These are phyloP conservation scores for Grifola frondosa DNA, from an alignment of 1,284 basidiomycete species.

Conservation along the genomic window DNA sequence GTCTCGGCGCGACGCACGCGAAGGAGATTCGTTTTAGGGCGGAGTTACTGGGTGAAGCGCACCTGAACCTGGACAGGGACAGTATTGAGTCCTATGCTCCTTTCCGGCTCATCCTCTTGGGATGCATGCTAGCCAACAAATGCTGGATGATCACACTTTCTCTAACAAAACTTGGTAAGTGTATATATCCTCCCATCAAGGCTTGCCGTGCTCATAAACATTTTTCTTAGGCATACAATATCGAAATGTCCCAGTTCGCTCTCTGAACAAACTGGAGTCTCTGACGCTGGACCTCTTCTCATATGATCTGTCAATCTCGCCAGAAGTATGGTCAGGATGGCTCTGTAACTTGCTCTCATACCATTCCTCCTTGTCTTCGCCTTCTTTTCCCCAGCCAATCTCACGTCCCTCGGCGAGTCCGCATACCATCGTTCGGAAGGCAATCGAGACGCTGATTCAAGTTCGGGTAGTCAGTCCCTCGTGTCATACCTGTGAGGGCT, in stretches of 20 bases:
- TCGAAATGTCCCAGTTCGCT: constrained; percentile 68
- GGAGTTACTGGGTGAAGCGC: constrained; percentile 55
- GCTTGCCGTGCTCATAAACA: neutral
- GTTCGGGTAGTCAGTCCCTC: constrained; percentile 35
- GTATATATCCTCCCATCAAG: constrained; percentile 6
- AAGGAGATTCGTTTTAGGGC: constrained; percentile 65
- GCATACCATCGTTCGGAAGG: constrained; percentile 61
- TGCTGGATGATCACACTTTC: constrained; percentile 91
- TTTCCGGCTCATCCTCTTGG: constrained; percentile 76
- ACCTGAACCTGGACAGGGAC: constrained; percentile 47
- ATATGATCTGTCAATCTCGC: constrained; percentile 66
- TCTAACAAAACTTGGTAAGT: constrained; percentile 89
- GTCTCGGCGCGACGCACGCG: constrained; percentile 38
- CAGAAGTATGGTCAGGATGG: constrained; percentile 68
- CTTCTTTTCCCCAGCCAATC: constrained; percentile 69
- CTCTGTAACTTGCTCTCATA: constrained; percentile 60
- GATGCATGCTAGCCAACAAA: constrained; percentile 87
- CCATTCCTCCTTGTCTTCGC: constrained; percentile 59
- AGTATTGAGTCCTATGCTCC: constrained; percentile 56
- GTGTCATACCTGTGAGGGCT: constrained; percentile 6
- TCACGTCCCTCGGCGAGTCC: constrained; percentile 72
- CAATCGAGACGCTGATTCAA: constrained; percentile 66
- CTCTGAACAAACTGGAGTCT: constrained; percentile 68
- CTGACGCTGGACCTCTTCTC: constrained; percentile 66
- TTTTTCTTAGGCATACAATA: constrained; percentile 64